These are phyloP conservation scores for Plasmodium falciparum DNA, from an alignment of 169 alveolate genomes.

Conservation along the genomic window DNA sequence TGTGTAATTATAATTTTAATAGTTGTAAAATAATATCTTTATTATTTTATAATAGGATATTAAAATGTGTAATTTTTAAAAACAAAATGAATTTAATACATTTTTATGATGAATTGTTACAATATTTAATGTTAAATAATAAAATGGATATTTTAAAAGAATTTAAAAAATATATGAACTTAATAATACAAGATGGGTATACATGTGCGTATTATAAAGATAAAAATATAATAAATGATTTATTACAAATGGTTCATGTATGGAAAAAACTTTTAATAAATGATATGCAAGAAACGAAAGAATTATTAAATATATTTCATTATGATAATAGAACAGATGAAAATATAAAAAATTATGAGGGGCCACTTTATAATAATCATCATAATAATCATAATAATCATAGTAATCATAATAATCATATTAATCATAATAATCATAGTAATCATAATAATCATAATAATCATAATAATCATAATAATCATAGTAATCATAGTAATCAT, in stretches of 20 bases:
- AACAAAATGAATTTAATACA: constrained; percentile 58
- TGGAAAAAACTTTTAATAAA: constrained; percentile 39
- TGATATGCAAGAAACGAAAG: constrained; percentile 37
- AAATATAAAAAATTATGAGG: no score
- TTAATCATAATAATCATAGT: background rate
- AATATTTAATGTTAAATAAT: constrained; percentile 6
- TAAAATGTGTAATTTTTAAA: constrained; percentile 38
- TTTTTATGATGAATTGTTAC: constrained; percentile 38
- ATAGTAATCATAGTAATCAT: background rate
- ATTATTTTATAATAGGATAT: constrained; percentile 35
- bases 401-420: background rate
- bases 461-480: background rate
- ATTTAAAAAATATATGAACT: constrained; percentile 37
- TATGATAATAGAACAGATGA: constrained; percentile 1
- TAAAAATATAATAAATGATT: constrained; percentile 38
- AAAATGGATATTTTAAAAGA: constrained; percentile 19
- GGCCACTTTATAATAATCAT: background rate
- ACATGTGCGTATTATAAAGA: constrained; percentile 77
- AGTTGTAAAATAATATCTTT: constrained; percentile 20
- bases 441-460: background rate
- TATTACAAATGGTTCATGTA: constrained; percentile 48
- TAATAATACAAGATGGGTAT: constrained; percentile 73
- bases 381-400: background rate
- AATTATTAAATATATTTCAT: constrained; percentile 48
- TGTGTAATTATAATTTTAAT: constrained; percentile 8